A percentile compares a stretch with the other conserved stretches of the same genome.
Conservation (phyloP, 2,329 filamentous ascomycete species). For the Atkinsonella texensis region DNA sequence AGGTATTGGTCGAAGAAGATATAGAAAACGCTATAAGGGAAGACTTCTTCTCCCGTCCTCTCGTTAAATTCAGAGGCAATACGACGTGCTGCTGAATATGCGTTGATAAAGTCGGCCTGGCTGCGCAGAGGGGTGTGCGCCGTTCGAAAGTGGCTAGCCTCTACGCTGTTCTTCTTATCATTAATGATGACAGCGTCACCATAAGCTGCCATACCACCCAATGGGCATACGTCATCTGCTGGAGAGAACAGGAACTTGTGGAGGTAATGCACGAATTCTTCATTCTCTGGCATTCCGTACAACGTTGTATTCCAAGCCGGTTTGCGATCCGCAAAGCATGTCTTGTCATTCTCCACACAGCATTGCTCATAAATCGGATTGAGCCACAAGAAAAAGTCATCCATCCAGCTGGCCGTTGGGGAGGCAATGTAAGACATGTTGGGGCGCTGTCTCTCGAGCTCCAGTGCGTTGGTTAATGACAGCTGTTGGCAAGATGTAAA, state of each 20-base stretch:
- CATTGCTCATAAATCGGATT: constrained; percentile 65
- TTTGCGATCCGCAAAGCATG: constrained; percentile 67
- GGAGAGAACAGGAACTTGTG: constrained; percentile 71
- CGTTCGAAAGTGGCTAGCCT: constrained; percentile 84
- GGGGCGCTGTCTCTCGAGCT: constrained; percentile 84
- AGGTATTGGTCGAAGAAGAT: constrained; percentile 99
- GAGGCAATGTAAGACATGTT: constrained; percentile 80
- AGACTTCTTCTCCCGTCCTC: constrained; percentile 67
- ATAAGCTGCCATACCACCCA: constrained; percentile 83
- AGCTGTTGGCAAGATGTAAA: constrained; percentile 80
- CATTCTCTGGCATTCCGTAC: constrained; percentile 79
- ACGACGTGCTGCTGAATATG: constrained; percentile 78
- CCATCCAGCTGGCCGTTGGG: constrained; percentile 87
- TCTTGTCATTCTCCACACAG: constrained; percentile 57
- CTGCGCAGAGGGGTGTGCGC: constrained; percentile 76
- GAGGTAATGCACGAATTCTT: constrained; percentile 83
- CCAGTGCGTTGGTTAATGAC: constrained; percentile 79
- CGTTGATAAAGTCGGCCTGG: constrained; percentile 85
- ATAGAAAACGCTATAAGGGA: constrained; percentile 96
- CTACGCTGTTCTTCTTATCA: constrained; percentile 50
- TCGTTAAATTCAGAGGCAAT: constrained; percentile 67
- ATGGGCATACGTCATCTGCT: constrained; percentile 71
- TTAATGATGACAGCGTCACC: constrained; percentile 74
- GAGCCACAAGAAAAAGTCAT: constrained; percentile 95
- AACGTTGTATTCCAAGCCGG: constrained; percentile 86